Evolutionary conservation across 176 grass and related monocot genomes (phyloP).

Genomic region (bread wheat (Triticum aestivum)): DNA sequence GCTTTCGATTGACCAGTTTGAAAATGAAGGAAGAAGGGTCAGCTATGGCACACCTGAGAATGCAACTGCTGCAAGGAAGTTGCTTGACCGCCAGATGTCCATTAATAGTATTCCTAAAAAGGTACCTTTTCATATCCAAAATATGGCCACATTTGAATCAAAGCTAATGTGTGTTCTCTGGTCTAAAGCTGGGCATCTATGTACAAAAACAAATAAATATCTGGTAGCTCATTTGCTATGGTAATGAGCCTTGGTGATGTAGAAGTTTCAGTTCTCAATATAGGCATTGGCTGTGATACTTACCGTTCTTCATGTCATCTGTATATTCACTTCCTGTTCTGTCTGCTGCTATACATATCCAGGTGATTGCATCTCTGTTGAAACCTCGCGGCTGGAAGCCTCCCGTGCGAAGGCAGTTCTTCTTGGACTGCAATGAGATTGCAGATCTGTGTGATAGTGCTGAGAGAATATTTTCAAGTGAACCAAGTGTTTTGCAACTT

Average conservation of each 20-base stretch:
- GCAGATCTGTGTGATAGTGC: slow-evolving; percentile 95
- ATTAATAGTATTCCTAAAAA: slow-evolving; percentile 98
- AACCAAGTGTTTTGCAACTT: slow-evolving; percentile 89
- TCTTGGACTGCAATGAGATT: slow-evolving; percentile 98
- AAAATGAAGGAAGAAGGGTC: slow-evolving; percentile 98
- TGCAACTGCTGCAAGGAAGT: slow-evolving; percentile 90
- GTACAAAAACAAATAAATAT: slow-evolving; percentile 10
- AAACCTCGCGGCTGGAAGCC: slow-evolving; percentile 99
- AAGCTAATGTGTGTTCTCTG: not conserved
- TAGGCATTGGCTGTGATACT: slow-evolving; percentile 12
- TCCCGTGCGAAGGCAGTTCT: slow-evolving; percentile 85
- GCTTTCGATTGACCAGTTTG: slow-evolving; percentile 98
- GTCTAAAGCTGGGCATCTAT: slow-evolving; percentile 20
- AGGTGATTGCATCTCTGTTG: slow-evolving; percentile 88
- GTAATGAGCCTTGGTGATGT: not conserved
- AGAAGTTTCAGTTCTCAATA: not conserved
- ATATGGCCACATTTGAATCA: slow-evolving; percentile 5
- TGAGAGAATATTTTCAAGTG: slow-evolving; percentile 94
- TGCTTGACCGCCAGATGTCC: slow-evolving; percentile 96
- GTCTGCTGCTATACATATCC: slow-evolving; percentile 31
- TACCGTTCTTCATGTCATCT: not conserved
- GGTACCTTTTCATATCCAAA: slow-evolving; percentile 40
- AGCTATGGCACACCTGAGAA: slow-evolving; percentile 97
- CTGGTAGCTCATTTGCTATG: not conserved
- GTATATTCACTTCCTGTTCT: slow-evolving; percentile 15